Evolutionary conservation across 441 rosid species (phyloP), one percentile per base, ranked within the genome.

Genomic region (Biscutella laevigata): DNA sequence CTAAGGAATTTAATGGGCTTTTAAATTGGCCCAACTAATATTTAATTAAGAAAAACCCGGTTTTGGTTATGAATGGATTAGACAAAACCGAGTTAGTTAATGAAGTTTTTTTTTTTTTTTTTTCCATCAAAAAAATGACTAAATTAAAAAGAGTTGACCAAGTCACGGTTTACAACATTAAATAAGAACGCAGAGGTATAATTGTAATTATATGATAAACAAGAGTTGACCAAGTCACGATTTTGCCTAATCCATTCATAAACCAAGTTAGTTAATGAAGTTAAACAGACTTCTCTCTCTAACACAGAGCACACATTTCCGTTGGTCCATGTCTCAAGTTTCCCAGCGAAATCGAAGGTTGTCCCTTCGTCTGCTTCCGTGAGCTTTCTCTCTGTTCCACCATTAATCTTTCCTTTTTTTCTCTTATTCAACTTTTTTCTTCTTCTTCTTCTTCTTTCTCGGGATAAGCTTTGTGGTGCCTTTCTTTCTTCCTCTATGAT

Each of bases 341-440:
- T 25, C n/a, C n/a, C 27, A 54, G 62, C 71, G 62, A 67, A 67
- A 60, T 40, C 29, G 1, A 67, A 60, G 71, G 32, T 26, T 27
- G 59, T 53, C 71, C 67, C 53, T 41, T 61, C 54, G 59, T 60
- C 43, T 33, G 54, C 67, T 61, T 48, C 35, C 61, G 35, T 60
- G 36, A 51, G 62, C 58, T 60, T 48, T 67, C 58, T 55, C 67
- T 67, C 59, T 67, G 67, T 67, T 53, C 67, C 58, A 67, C 71
- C 71, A 54, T 67, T 61, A 67, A 47, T 54, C 66, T 55, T 36
- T 35, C 47, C 54, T 32, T 2, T 55, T 40, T 48, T 47, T 53
- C 62, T 67, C 66, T 47, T 66, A 20, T 36, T 66, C 66, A 29
- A 43, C 51, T 24, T 57, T 63, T 30, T 54, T 30, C 5, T 36